Percentiles rank a stretch among this genome's conserved stretches.
phyloP scores from a whole-genome alignment of 2,329 filamentous ascomycete genomes.

The Botrytis byssoidea region DNA sequence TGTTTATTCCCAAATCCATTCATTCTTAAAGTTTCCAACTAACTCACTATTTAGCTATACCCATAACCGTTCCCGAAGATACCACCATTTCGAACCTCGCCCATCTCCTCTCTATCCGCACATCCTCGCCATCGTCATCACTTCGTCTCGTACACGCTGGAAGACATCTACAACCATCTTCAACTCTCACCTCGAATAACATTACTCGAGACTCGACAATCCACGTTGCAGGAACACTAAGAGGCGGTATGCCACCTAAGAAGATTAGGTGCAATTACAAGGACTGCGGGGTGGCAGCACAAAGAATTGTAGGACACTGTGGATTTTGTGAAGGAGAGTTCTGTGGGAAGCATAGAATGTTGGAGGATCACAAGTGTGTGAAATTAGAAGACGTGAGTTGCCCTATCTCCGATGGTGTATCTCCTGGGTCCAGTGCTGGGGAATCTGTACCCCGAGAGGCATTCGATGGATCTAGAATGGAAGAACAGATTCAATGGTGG shows the following conservation, averaged over 20 bases:
- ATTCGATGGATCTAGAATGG: not conserved
- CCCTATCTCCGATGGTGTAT: constrained; percentile 14
- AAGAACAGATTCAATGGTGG: constrained; percentile 37
- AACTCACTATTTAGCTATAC: constrained; percentile 48
- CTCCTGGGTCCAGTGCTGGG: not conserved
- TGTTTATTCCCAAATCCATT: constrained; percentile 34
- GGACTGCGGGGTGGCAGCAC: constrained; percentile 81
- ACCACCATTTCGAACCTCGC: constrained; percentile 56
- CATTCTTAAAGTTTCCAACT: constrained; percentile 17
- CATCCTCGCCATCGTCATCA: constrained; percentile 49
- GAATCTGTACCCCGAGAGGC: constrained; percentile 29
- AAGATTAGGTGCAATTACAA: constrained; percentile 79
- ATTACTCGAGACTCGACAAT: constrained; percentile 51
- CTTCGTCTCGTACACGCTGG: constrained; percentile 58
- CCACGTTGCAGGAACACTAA: constrained; percentile 56
- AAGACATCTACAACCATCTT: constrained; percentile 49
- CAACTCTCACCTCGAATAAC: constrained; percentile 47
- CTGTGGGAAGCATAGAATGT: constrained; percentile 89
- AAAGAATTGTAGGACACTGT: constrained; percentile 95
- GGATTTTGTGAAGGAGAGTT: constrained; percentile 91
- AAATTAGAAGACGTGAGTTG: constrained; percentile 80
- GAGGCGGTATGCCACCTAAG: constrained; percentile 62
- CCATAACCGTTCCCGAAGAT: constrained; percentile 52
- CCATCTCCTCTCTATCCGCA: constrained; percentile 56
- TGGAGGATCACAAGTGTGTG: constrained; percentile 92